phyloP scores from a whole-genome alignment of 2,329 filamentous ascomycete genomes.

The Tolypocladium inflatum region DNA sequence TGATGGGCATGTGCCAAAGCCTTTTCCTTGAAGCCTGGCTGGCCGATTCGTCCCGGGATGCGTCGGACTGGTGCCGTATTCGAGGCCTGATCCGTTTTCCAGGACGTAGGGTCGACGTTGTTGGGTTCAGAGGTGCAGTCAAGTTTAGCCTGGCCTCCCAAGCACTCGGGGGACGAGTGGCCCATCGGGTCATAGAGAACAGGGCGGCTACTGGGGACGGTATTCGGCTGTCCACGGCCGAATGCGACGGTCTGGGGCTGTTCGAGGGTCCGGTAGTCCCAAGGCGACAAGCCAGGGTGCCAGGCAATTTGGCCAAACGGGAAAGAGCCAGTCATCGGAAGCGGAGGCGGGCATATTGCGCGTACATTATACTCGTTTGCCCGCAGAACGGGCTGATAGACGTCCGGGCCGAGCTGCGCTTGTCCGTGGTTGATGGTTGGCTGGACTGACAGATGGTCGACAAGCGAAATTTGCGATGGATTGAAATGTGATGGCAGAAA shows the following conservation, averaged over 20 bases:
- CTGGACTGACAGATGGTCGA: constrained; percentile 1
- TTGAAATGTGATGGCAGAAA: background rate
- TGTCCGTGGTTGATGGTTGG: constrained; percentile 7
- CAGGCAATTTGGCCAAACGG: constrained; percentile 19
- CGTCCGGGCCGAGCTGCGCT: constrained; percentile 8
- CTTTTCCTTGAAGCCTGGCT: constrained; percentile 53
- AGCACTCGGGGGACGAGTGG: background rate
- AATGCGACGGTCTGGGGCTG: background rate
- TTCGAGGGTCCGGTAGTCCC: constrained; percentile 3
- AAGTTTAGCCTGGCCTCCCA: background rate
- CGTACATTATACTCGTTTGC: constrained; percentile 27
- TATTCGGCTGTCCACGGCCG: background rate
- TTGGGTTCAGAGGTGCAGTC: background rate
- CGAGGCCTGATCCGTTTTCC: background rate
- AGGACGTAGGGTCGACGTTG: background rate
- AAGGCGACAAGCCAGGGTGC: constrained; percentile 5
- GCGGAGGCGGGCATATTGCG: constrained; percentile 26
- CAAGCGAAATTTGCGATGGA: background rate
- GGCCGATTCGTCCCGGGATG: background rate
- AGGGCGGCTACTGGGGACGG: background rate
- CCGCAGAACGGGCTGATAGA: constrained; percentile 22
- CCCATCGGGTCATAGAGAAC: background rate
- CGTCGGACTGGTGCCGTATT: background rate
- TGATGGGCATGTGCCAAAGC: constrained; percentile 61
- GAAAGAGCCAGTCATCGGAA: constrained; percentile 18